These are phyloP conservation scores for Myxozyma monticola DNA, from an alignment of 805 yeast species.

Conservation along the genomic window DNA sequence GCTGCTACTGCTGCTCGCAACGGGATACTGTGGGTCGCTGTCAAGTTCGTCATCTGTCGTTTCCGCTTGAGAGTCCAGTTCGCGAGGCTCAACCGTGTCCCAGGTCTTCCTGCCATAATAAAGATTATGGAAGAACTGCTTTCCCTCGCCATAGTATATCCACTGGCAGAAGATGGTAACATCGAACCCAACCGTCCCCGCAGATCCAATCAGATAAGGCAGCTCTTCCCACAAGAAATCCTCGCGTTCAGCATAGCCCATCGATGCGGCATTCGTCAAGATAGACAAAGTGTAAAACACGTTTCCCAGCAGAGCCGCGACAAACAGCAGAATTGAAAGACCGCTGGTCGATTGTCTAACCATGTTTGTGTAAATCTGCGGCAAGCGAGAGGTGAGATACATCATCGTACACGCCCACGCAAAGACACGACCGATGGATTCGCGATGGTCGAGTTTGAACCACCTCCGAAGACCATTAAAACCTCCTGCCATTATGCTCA, in stretches of 20 bases:
- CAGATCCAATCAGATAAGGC: slow-evolving; percentile 81
- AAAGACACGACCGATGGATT: slow-evolving; percentile 47
- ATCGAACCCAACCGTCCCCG: slow-evolving; percentile 83
- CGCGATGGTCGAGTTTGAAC: slow-evolving; percentile 19
- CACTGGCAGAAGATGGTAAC: slow-evolving; percentile 45
- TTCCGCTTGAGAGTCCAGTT: not conserved
- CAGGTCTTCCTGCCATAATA: slow-evolving; percentile 23
- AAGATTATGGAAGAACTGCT: slow-evolving; percentile 19
- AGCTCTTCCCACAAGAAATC: slow-evolving; percentile 65
- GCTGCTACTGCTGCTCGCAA: slow-evolving; percentile 9
- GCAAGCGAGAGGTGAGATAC: slow-evolving; percentile 77
- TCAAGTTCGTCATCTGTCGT: not conserved
- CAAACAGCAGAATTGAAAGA: slow-evolving; percentile 74
- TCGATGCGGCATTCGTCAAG: slow-evolving; percentile 49
- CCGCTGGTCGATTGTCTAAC: slow-evolving; percentile 82
- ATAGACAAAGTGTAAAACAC: slow-evolving; percentile 74
- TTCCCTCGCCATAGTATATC: slow-evolving; percentile 29
- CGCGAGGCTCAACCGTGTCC: slow-evolving; percentile 11
- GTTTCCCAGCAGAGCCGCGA: slow-evolving; percentile 77
- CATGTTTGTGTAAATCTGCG: slow-evolving; percentile 79
- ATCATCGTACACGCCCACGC: slow-evolving; percentile 81
- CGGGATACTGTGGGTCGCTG: not conserved
- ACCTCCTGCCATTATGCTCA: slow-evolving; percentile 2
- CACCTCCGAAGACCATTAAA: slow-evolving; percentile 19
- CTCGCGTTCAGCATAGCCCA: slow-evolving; percentile 37